phyloP scores from a whole-genome alignment of 2,329 filamentous ascomycete species.

The Monosporascus sp. region DNA sequence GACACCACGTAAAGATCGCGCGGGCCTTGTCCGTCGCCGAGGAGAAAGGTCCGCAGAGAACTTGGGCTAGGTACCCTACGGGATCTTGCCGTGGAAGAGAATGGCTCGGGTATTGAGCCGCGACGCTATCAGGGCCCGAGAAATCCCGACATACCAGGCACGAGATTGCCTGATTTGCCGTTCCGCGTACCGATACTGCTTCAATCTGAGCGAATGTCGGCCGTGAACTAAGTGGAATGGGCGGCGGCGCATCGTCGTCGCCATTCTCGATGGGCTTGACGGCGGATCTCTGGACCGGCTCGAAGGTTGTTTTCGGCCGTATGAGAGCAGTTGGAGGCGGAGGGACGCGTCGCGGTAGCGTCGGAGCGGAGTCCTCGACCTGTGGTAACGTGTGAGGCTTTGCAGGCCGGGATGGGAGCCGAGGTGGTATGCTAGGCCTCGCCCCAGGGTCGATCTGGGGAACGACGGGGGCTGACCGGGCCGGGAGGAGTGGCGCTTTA shows the following conservation, averaged over 20 bases:
- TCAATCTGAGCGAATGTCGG: constrained; percentile 48
- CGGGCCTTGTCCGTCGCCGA: constrained; percentile 87
- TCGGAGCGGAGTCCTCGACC: constrained; percentile 15
- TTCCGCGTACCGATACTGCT: constrained; percentile 31
- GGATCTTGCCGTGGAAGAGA: constrained; percentile 62
- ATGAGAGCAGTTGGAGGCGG: constrained; percentile 30
- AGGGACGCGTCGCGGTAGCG: constrained; percentile 34
- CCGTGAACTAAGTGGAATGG: constrained; percentile 46
- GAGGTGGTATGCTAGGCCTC: constrained; percentile 42
- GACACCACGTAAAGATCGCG: constrained; percentile 90
- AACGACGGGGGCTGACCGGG: constrained; percentile 34
- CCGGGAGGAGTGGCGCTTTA: constrained; percentile 29
- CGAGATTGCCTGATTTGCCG: constrained; percentile 19
- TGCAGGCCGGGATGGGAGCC: constrained; percentile 45
- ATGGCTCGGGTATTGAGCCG: constrained; percentile 67
- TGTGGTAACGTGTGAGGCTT: constrained; percentile 26
- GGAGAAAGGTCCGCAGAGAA: constrained; percentile 72
- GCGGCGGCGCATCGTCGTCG: constrained; percentile 40
- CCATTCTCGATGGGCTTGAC: constrained; percentile 21
- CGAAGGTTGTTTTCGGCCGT: constrained; percentile 23
- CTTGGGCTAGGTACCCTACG: constrained; percentile 68
- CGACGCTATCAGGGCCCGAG: constrained; percentile 72
- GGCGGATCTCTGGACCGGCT: constrained; percentile 14
- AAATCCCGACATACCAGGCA: constrained; percentile 88
- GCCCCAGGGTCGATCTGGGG: constrained; percentile 26